Evolutionary conservation across 2,329 filamentous ascomycete species (phyloP).

Genomic region (Tolypocladium paradoxum): DNA sequence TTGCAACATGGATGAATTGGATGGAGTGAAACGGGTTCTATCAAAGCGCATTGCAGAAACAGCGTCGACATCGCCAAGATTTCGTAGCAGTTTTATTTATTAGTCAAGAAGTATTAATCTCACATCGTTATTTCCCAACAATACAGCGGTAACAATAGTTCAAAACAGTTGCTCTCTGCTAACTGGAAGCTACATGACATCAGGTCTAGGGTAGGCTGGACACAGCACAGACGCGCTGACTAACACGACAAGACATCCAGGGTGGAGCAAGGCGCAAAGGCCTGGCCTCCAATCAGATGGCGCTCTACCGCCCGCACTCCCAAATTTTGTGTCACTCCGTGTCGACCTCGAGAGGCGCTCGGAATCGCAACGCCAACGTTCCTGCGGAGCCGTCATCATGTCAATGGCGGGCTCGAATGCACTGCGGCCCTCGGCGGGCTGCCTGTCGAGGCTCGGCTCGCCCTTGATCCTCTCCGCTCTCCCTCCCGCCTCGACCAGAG

Average conservation of each 20-base stretch:
- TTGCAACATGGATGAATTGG: no score
- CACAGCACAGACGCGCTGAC: background rate
- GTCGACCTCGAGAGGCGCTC: background rate
- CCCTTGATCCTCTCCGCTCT: constrained; percentile 4
- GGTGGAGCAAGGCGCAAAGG: background rate
- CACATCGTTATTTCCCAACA: no score
- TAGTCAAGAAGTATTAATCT: no score
- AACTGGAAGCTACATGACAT: no score
- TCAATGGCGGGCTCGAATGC: constrained; percentile 19
- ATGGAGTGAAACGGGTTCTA: no score
- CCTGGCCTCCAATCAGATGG: background rate
- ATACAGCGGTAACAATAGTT: no score
- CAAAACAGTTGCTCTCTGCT: no score
- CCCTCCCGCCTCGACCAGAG: constrained; percentile 5
- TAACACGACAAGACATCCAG: background rate
- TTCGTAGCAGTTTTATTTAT: no score
- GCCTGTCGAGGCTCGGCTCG: constrained; percentile 6
- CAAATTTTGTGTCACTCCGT: background rate
- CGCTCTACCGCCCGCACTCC: background rate
- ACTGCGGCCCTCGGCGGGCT: constrained; percentile 16
- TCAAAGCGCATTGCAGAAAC: no score
- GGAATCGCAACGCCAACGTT: background rate
- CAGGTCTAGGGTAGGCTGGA: background rate
- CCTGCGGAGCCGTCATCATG: background rate
- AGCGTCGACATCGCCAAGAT: no score